phyloP scores from a whole-genome alignment of 2,329 filamentous ascomycete species.

The Metarhizium humberi region DNA sequence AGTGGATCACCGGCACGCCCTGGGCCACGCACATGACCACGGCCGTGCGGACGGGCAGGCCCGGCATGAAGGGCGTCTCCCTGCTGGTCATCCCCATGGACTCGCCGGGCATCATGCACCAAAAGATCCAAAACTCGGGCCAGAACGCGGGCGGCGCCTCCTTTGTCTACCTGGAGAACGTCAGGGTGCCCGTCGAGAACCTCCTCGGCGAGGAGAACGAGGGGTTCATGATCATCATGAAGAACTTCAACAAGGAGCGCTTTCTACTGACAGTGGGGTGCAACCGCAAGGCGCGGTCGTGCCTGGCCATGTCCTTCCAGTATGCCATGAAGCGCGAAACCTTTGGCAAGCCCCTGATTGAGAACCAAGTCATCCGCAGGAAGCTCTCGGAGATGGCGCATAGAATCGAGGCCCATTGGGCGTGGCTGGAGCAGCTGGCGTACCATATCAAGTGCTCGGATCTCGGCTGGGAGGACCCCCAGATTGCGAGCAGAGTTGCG shows the following conservation, averaged over 20 bases:
- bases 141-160: slow-evolving; percentile 55
- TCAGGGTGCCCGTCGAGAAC: slow-evolving; percentile 35
- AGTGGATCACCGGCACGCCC: slow-evolving; percentile 57
- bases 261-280: slow-evolving; percentile 47
- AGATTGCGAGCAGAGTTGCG: slow-evolving; percentile 21
- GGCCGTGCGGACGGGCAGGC: slow-evolving; percentile 49
- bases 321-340: slow-evolving; percentile 45
- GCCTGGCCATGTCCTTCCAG: slow-evolving; percentile 40
- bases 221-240: slow-evolving; percentile 50
- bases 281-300: slow-evolving; percentile 48
- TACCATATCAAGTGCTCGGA: slow-evolving; percentile 35
- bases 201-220: slow-evolving; percentile 40
- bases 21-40: slow-evolving; percentile 54
- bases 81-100: slow-evolving; percentile 47
- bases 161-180: slow-evolving; percentile 46
- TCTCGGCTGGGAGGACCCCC: slow-evolving; percentile 20
- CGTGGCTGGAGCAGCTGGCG: slow-evolving; percentile 52
- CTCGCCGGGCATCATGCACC: slow-evolving; percentile 36
- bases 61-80: slow-evolving; percentile 44
- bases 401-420: slow-evolving; percentile 51
- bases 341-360: slow-evolving; percentile 48
- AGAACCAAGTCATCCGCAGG: slow-evolving; percentile 48
- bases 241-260: slow-evolving; percentile 48
- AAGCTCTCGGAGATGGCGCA: slow-evolving; percentile 52
- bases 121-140: slow-evolving; percentile 53